Base-by-base conservation (phyloP, 176 grass and related monocot species). In the Elymus sibiricus region DNA sequence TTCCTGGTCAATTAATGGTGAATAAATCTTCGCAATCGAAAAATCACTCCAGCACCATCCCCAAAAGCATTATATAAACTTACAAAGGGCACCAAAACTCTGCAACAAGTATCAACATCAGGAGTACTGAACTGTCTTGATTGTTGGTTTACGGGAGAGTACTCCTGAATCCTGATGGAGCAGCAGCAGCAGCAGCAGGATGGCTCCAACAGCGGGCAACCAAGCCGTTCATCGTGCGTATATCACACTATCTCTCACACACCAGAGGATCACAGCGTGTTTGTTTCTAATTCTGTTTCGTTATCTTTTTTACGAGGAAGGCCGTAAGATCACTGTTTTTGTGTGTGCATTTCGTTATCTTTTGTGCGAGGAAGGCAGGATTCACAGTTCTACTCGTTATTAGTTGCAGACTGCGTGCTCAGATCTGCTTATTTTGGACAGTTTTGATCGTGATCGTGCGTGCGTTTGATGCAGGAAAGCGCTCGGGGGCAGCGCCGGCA, bases 401-500 rank as follows among this genome's bases (percentile, higher is more conserved):
- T 58, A 9, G 55, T 22, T 42, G 28, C 47, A 22, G 8, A 58
- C 0, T 39, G 59, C 65, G 17, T 85, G 10, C 43, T 49, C 66
- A 61, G 51, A 60, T 83, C 67, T 83, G 49, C 29, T 39, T 51
- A 43, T 61, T 61, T 25, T 43, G 53, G 47, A 71, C 22, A 2
- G 25, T 22, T 39, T 22, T 73, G 4, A 24, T 31, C 25, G 19
- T 72, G 53, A 53, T 34, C 39, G 9, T 70, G 59, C 74, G 22
- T 32, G 75, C 17, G 66, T 78, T 58, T 79, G 70, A 4, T 74
- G 86, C 70, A 91, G 84, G 68, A 76, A 80, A 28, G 53, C 16
- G 74, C 39, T 43, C 0, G 25, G n/a, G 29, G 69, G 76, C 26
- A 62, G 27, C 17, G 59, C 43, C 16, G 55, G 37, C 76, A 53